Evolutionary conservation across 2,329 filamentous ascomycete genomes (phyloP).

Genomic region (Botrytis tulipae): DNA sequence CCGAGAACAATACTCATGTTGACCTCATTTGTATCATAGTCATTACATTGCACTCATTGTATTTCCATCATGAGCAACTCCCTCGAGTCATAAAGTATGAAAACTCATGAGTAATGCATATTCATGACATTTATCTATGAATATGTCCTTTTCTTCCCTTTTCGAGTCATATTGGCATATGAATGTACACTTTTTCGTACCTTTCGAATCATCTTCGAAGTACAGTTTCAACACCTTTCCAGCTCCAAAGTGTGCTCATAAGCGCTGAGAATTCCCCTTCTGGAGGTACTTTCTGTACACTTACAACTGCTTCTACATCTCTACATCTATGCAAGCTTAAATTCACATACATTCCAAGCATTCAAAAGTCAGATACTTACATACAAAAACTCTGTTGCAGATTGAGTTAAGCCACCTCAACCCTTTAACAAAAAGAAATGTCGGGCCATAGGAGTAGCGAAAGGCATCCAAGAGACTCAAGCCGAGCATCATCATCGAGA

Average conservation of each 20-base stretch:
- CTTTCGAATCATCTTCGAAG: background rate
- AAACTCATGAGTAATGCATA: background rate
- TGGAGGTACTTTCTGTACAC: background rate
- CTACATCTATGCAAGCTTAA: too few relatives aligned
- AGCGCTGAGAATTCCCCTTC: fast-evolving
- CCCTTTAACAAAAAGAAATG: too few relatives aligned
- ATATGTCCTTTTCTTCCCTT: background rate
- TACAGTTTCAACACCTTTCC: background rate
- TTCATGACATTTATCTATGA: background rate
- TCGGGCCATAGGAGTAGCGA: too few relatives aligned
- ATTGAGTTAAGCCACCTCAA: too few relatives aligned
- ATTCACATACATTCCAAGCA: too few relatives aligned
- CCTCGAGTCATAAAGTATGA: background rate
- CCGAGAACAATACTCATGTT: background rate
- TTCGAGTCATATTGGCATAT: background rate
- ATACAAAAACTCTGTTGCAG: too few relatives aligned
- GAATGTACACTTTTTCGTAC: background rate
- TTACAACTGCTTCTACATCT: background rate
- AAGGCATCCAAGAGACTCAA: too few relatives aligned
- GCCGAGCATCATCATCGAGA: too few relatives aligned
- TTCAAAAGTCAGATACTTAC: too few relatives aligned
- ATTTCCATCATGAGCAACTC: background rate
- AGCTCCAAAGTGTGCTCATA: background rate
- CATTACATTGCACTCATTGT: background rate
- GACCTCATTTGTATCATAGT: background rate